Percentiles rank a stretch among this genome's conserved stretches.
Evolutionary conservation across 139 green algal species (phyloP).

Genomic region (Limnomonas spitsbergensis): DNA sequence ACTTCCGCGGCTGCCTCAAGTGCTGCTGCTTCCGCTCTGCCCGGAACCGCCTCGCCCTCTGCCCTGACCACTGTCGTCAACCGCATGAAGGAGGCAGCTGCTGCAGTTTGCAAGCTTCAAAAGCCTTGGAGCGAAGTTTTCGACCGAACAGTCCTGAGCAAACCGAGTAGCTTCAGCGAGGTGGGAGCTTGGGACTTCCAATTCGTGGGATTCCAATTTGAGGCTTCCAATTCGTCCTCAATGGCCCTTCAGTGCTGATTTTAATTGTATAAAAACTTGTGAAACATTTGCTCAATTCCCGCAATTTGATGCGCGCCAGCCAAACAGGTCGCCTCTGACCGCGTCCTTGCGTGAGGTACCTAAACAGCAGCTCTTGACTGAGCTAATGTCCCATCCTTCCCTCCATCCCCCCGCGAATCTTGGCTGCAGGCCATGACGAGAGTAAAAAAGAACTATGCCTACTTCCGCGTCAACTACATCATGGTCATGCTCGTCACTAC

Average conservation of each 20-base stretch:
- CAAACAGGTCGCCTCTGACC: too few relatives aligned
- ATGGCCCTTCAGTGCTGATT: too few relatives aligned
- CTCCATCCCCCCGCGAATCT: not conserved
- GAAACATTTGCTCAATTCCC: too few relatives aligned
- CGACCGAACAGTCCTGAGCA: constrained; percentile 74
- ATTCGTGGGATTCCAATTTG: too few relatives aligned
- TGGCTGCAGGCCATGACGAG: constrained; percentile 49
- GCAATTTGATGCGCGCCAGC: too few relatives aligned
- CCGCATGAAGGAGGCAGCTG: constrained; percentile 8
- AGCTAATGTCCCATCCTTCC: too few relatives aligned
- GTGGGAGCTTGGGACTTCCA: constrained; percentile 26
- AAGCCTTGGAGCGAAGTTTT: constrained; percentile 88
- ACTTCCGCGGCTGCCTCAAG: not conserved
- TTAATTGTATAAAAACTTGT: too few relatives aligned
- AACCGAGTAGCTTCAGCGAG: constrained; percentile 71
- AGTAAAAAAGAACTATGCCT: constrained; percentile 82
- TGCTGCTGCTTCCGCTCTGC: too few relatives aligned
- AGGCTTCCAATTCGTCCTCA: too few relatives aligned
- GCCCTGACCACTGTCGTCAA: not conserved
- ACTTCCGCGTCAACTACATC: constrained; percentile 93
- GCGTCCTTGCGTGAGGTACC: too few relatives aligned
- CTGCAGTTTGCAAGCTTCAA: constrained; percentile 37
- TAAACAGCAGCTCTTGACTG: too few relatives aligned
- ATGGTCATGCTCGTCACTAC: constrained; percentile 67
- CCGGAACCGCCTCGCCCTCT: not conserved